Conservation (phyloP, 495 filamentous ascomycete genomes). For the Penicillium waksmanii region DNA sequence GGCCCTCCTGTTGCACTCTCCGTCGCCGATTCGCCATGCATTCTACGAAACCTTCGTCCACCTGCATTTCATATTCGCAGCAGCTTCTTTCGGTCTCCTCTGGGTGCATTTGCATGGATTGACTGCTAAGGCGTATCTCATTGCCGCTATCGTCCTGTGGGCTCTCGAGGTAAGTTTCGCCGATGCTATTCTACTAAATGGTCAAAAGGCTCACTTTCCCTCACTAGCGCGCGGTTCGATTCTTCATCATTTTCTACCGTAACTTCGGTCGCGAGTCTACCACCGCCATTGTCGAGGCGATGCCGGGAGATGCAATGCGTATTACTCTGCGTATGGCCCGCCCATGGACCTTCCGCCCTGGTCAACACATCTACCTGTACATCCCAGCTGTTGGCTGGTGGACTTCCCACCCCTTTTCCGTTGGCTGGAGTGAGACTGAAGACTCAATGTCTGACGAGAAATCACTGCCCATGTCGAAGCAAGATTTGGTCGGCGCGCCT, state of each 20-base stretch:
- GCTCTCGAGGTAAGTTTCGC: slow-evolving; percentile 57
- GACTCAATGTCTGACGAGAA: slow-evolving; percentile 45
- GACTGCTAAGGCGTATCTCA: slow-evolving; percentile 66
- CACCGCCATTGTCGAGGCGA: slow-evolving; percentile 70
- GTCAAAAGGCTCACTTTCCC: slow-evolving; percentile 8
- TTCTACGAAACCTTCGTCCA: slow-evolving; percentile 96
- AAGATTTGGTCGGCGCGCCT: slow-evolving; percentile 34
- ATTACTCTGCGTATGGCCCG: slow-evolving; percentile 81
- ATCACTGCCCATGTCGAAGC: slow-evolving; percentile 39
- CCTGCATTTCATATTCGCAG: slow-evolving; percentile 72
- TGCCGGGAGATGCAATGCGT: slow-evolving; percentile 81
- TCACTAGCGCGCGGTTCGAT: slow-evolving; percentile 59
- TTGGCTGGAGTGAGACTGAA: slow-evolving; percentile 75
- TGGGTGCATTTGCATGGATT: slow-evolving; percentile 75
- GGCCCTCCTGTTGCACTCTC: slow-evolving; percentile 65
- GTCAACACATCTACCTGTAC: slow-evolving; percentile 87
- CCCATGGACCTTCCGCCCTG: slow-evolving; percentile 76
- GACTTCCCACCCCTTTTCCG: slow-evolving; percentile 92
- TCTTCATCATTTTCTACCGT: slow-evolving; percentile 69
- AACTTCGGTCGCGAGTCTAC: slow-evolving; percentile 69
- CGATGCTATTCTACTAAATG: neutral
- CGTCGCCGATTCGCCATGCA: slow-evolving; percentile 82
- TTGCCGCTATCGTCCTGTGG: slow-evolving; percentile 75
- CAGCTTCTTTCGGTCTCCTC: slow-evolving; percentile 61
- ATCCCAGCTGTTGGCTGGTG: slow-evolving; percentile 74